Evolutionary conservation across 2,329 filamentous ascomycete genomes (phyloP).

Genomic region (Hypoxylon sp.): DNA sequence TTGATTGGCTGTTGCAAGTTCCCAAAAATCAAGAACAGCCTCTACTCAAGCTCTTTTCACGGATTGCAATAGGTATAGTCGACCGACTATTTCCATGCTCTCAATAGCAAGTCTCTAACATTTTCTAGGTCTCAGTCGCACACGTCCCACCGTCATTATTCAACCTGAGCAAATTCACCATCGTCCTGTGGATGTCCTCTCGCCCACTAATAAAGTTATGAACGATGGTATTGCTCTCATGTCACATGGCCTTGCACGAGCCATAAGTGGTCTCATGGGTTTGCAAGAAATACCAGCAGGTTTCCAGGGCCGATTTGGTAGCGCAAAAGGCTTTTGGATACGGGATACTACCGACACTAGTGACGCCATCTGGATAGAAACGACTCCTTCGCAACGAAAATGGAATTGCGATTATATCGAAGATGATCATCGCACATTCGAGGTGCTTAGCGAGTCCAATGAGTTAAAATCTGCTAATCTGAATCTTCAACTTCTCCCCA

Average conservation of each 20-base stretch:
- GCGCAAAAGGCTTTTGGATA: constrained; percentile 84
- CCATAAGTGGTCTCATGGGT: constrained; percentile 66
- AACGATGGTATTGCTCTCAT: constrained; percentile 78
- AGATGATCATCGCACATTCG: constrained; percentile 72
- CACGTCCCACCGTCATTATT: constrained; percentile 63
- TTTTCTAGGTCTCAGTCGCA: constrained; percentile 66
- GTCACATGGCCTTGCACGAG: constrained; percentile 71
- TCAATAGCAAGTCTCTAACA: constrained; percentile 30
- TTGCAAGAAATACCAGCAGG: constrained; percentile 71
- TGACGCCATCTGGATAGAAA: constrained; percentile 74
- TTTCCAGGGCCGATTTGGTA: constrained; percentile 79
- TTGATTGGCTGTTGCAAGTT: constrained; percentile 68
- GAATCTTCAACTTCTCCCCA: constrained; percentile 78
- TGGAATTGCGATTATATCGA: constrained; percentile 69
- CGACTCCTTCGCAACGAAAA: constrained; percentile 77
- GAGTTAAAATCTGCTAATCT: constrained; percentile 68
- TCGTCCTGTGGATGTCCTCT: constrained; percentile 57
- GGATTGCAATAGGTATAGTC: constrained; percentile 67
- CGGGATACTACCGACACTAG: constrained; percentile 66
- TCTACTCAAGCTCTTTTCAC: constrained; percentile 70
- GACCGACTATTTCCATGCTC: not conserved
- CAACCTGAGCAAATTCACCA: constrained; percentile 63
- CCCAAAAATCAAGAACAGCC: constrained; percentile 62
- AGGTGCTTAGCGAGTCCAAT: constrained; percentile 68
- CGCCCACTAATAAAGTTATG: constrained; percentile 65